A percentile compares a stretch with the other conserved stretches of the same genome.
Conservation (phyloP, 176 grass and related monocot genomes). For the Zoysia pacifica region DNA sequence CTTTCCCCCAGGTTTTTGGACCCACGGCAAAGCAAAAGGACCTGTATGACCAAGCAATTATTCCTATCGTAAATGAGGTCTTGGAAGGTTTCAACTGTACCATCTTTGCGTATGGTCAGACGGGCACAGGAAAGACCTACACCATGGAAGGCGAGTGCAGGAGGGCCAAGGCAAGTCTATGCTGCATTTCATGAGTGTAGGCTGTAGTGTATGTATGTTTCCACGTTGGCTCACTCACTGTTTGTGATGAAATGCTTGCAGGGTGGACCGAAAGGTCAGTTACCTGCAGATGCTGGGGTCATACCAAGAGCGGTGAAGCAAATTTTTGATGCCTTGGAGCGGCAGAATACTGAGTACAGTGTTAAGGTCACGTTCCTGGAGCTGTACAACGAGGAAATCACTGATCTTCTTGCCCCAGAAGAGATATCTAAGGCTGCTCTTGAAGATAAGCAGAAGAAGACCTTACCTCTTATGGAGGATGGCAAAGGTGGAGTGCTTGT, state of each 20-base stretch:
- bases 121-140: conserved; percentile 91
- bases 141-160: conserved; percentile 98
- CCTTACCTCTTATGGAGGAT: conserved; percentile 94
- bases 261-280: conserved; percentile 62
- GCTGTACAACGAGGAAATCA: conserved; percentile 98
- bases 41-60: conserved; percentile 88
- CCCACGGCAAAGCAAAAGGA: conserved; percentile 77
- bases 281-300: conserved; percentile 85
- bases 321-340: conserved; percentile 91
- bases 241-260: conserved; percentile 40
- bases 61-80: conserved; percentile 97
- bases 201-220: not conserved
- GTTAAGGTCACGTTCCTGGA: conserved; percentile 97
- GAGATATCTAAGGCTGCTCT: conserved; percentile 75
- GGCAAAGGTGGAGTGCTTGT: conserved; percentile 97
- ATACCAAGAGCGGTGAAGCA: conserved; percentile 97
- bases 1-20: conserved; percentile 69
- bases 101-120: conserved; percentile 97
- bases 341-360: conserved; percentile 96
- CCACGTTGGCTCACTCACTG: not conserved
- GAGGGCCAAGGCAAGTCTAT: conserved; percentile 74
- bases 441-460: conserved; percentile 86
- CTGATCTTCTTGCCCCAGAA: conserved; percentile 92
- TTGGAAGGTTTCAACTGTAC: conserved; percentile 97
- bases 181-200: not conserved